Evolutionary conservation across 495 filamentous ascomycete genomes (phyloP).

Genomic region (Lindgomyces ingoldianus): DNA sequence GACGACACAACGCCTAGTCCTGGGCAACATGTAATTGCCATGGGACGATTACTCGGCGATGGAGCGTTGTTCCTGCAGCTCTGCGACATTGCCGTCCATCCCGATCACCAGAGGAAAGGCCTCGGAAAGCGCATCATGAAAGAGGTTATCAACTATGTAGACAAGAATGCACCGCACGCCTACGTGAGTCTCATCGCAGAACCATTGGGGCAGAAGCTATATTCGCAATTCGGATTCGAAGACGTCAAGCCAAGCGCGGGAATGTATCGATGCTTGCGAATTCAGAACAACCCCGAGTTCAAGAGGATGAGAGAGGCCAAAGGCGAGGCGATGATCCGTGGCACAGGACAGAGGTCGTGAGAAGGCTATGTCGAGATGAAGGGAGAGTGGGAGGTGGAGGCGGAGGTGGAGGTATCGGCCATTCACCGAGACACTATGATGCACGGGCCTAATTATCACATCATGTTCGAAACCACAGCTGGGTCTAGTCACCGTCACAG

Average conservation of each 20-base stretch:
- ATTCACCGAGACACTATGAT: background rate
- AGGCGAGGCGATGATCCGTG: background rate
- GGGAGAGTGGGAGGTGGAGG: background rate
- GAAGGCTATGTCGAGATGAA: background rate
- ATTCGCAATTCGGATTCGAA: constrained; percentile 53
- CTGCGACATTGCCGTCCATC: constrained; percentile 56
- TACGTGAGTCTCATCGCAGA: constrained; percentile 55
- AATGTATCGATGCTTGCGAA: constrained; percentile 22
- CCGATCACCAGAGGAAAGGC: constrained; percentile 53
- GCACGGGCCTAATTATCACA: background rate
- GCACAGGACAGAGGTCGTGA: too few species aligned
- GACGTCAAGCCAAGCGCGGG: constrained; percentile 34
- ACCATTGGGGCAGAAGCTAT: constrained; percentile 49
- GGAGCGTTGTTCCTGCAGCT: constrained; percentile 57
- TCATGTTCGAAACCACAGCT: too few species aligned
- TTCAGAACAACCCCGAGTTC: constrained; percentile 2
- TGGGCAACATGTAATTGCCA: constrained; percentile 43
- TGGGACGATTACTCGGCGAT: constrained; percentile 58
- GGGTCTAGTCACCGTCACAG: too few species aligned
- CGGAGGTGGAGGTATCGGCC: background rate
- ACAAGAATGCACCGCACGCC: constrained; percentile 46
- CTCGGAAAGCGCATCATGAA: constrained; percentile 53
- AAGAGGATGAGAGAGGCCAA: background rate
- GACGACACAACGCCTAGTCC: constrained; percentile 7
- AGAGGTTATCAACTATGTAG: constrained; percentile 47